A percentile compares a stretch with the other conserved stretches of the same genome.
Conservation (phyloP, 2,329 filamentous ascomycete species). For the Penicillium sp. region DNA sequence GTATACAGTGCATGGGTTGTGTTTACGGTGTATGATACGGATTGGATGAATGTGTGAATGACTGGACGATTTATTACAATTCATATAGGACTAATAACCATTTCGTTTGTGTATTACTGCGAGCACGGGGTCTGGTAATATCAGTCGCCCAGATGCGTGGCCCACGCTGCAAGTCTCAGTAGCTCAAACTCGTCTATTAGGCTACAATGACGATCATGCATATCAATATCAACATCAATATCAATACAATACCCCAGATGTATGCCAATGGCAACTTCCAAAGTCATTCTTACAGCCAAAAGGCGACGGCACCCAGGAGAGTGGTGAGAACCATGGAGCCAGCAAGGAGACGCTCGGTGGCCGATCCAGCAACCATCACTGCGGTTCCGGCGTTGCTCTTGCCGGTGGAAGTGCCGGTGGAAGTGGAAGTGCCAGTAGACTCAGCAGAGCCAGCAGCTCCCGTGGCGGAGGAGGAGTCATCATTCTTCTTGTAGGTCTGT, state of each 20-base stretch:
- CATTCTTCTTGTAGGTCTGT: constrained; percentile 38
- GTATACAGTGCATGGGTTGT: neutral
- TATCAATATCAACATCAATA: constrained; percentile 17
- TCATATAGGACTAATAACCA: constrained; percentile 5
- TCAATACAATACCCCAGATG: constrained; percentile 5
- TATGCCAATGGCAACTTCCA: neutral
- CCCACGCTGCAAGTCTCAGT: neutral
- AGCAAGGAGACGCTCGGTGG: constrained; percentile 16
- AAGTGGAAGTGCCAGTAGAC: constrained; percentile 9
- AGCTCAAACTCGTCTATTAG: constrained; percentile 9
- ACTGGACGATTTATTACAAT: constrained; percentile 1
- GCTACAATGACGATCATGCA: constrained; percentile 11
- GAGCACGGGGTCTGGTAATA: neutral
- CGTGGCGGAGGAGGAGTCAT: neutral
- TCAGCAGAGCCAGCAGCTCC: constrained; percentile 3
- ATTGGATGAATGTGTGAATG: neutral
- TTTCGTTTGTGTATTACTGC: constrained; percentile 4
- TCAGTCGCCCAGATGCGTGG: neutral
- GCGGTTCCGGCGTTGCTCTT: constrained; percentile 10
- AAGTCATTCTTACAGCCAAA: constrained; percentile 22
- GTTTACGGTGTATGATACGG: neutral
- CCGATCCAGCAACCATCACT: constrained; percentile 9
- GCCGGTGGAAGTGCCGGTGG: constrained; percentile 9
- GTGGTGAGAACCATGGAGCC: constrained; percentile 21
- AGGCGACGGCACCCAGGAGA: constrained; percentile 21